Evolutionary conservation across 2,329 filamentous ascomycete genomes (phyloP), one percentile per base, ranked within the genome.

Genomic region (Pleomassaria siparia): DNA sequence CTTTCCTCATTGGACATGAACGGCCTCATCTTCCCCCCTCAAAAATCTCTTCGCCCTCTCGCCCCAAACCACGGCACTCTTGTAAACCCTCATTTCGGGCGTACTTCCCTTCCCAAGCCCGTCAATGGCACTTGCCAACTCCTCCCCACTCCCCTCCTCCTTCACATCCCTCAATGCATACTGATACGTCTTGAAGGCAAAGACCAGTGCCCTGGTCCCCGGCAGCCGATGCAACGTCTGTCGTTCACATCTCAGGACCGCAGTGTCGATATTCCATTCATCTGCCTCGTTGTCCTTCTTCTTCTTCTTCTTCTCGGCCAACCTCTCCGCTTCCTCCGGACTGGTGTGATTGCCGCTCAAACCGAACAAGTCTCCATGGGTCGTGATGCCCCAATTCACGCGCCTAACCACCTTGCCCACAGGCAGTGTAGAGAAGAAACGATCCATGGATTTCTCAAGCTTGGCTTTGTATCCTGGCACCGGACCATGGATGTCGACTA

Each of bases 181-280:
- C 47, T 76, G 69, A 63, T 84, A 86, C 13, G 83, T 86, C 65
- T 85, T 83, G 63, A 85, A 81, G 0, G 73, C 75, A 67, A 86
- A 86, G 0, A 85, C 74, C 16, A 86, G 41, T 7, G 80, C 81
- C 43, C 73, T 71, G 0, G 74, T 79, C 40, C 67, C 53, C 3
- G 81, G 81, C 21, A 86, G 62, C 1, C 83, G 74, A 68, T 85
- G 81, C 26, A 87, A 63, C 1, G 80, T 83, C 71, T 86, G 83
- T 25, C 81, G 70, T 64, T 87, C 83, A 53, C 75, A 80, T 3
- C 83, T 72, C 18, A 86, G 44, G 21, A 70, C 56, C 26, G 69
- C 73, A 50, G 77, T 70, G 21, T 75, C 66, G 11, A 81, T 50
- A 60, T 81, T 67, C 5, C 61, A 33, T 32, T 52, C 49, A 25